Conservation (phyloP, 495 filamentous ascomycete genomes). For the Aspergillus panamensis region DNA sequence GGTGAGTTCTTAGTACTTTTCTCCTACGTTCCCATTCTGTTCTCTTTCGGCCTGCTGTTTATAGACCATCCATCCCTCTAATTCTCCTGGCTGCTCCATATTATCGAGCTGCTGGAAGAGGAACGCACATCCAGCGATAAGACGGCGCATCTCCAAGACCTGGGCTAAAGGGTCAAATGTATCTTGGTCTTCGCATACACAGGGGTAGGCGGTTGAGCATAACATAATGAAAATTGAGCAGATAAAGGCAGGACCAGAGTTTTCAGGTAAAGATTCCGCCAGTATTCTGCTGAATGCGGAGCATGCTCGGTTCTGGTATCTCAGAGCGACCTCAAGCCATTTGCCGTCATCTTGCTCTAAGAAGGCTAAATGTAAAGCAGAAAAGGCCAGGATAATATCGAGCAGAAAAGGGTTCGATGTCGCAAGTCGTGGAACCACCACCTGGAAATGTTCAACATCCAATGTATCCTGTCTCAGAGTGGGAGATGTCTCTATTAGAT, state of each 20-base stretch:
- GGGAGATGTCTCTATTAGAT: constrained; percentile 33
- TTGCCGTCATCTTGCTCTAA: constrained; percentile 30
- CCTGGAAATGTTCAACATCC: constrained; percentile 37
- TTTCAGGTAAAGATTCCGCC: constrained; percentile 24
- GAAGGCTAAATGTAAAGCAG: constrained; percentile 45
- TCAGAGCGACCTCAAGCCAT: constrained; percentile 34
- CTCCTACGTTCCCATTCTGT: constrained; percentile 13
- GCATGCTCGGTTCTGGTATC: constrained; percentile 38
- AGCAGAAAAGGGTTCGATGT: constrained; percentile 43
- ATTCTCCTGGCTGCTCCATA: constrained; percentile 23
- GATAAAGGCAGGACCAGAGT: constrained; percentile 37
- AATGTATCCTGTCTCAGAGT: constrained; percentile 30
- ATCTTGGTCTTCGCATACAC: constrained; percentile 29
- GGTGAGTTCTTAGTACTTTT: constrained; percentile 11
- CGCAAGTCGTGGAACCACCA: constrained; percentile 43
- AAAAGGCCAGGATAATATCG: constrained; percentile 46
- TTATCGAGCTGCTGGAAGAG: constrained; percentile 30
- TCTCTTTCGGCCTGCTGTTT: constrained; percentile 12
- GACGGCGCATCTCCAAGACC: constrained; percentile 34
- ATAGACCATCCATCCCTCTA: constrained; percentile 31
- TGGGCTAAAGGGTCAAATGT: constrained; percentile 29
- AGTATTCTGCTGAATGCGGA: constrained; percentile 32
- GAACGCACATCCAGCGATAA: constrained; percentile 36
- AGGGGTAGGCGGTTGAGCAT: constrained; percentile 34
- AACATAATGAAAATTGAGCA: constrained; percentile 42